Percentiles rank a stretch among this genome's conserved stretches.
phyloP scores from a whole-genome alignment of 139 green algal species.

The Gonium pectorale region DNA sequence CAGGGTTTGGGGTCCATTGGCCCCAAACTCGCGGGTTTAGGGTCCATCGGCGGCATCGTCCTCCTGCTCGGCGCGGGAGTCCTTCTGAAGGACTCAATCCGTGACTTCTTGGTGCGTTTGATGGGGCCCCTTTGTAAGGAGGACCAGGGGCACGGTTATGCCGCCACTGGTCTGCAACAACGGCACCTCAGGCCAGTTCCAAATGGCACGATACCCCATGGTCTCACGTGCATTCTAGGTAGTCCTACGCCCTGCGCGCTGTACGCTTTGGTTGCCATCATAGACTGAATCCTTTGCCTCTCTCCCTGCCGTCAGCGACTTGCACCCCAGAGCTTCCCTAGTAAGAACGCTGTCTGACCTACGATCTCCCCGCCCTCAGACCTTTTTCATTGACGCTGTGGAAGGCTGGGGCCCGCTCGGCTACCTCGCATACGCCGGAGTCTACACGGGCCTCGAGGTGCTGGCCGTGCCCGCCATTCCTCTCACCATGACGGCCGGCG shows the following conservation, averaged over 20 bases:
- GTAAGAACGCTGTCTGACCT: no score
- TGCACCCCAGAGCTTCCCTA: no score
- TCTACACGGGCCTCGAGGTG: conserved; percentile 78
- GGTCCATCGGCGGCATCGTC: conserved; percentile 57
- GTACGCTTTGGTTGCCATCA: no score
- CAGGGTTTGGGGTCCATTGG: background rate
- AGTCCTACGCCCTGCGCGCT: no score
- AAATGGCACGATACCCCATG: no score
- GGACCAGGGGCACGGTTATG: no score
- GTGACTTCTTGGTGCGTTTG: conserved; percentile 18
- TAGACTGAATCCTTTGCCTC: no score
- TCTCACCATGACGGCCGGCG: conserved; percentile 89
- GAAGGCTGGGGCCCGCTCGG: conserved; percentile 79
- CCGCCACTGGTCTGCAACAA: no score
- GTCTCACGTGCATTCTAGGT: no score
- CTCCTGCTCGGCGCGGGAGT: conserved; percentile 42
- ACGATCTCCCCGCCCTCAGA: no score
- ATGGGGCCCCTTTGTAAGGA: background rate
- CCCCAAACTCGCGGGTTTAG: conserved; percentile 45
- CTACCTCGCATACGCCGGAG: conserved; percentile 75
- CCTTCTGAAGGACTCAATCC: conserved; percentile 10
- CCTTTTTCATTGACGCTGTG: conserved; percentile 56
- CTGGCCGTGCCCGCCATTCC: conserved; percentile 81
- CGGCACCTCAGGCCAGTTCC: no score
- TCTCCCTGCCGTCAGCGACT: no score